Evolutionary conservation across 2,329 filamentous ascomycete species (phyloP).

Genomic region (Sporothrix inflata): DNA sequence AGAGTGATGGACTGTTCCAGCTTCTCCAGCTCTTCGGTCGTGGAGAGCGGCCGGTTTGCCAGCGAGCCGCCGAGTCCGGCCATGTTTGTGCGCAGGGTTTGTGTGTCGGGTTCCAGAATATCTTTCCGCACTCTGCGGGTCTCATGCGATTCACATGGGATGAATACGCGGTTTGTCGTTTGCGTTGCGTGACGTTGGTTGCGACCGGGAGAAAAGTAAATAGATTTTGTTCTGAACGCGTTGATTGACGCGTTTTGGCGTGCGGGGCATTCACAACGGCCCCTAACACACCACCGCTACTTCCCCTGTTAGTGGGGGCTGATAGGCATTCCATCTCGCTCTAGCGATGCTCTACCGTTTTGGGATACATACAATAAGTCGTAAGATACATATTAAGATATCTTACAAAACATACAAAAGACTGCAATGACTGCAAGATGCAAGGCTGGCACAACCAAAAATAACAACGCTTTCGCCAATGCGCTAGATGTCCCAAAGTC

Average conservation of each 20-base stretch:
- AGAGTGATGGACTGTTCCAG: slow-evolving; percentile 96
- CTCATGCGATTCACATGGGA: no score
- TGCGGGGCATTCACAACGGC: slow-evolving; percentile 21
- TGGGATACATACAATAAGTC: not conserved
- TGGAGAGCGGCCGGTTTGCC: slow-evolving; percentile 63
- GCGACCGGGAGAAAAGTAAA: slow-evolving; percentile 17
- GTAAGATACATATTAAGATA: not conserved
- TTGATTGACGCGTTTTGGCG: slow-evolving; percentile 24
- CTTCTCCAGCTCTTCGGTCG: slow-evolving; percentile 94
- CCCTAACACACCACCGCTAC: not conserved
- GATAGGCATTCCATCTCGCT: not conserved
- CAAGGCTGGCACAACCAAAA: not conserved
- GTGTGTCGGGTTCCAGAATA: not conserved
- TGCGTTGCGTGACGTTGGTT: not conserved
- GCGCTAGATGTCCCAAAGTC: not conserved
- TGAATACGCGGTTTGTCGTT: not conserved
- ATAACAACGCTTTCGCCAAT: not conserved
- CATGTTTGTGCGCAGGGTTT: slow-evolving; percentile 44
- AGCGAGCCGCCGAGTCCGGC: slow-evolving; percentile 51
- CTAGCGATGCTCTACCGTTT: not conserved
- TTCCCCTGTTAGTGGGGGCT: not conserved
- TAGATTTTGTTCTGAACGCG: slow-evolving; percentile 15
- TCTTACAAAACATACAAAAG: not conserved
- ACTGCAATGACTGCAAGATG: not conserved
- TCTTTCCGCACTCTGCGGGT: not conserved